Evolutionary conservation across 208 protist species (phyloP), one percentile per base, ranked within the genome.

Genomic region (Trypanosoma platydactyli): DNA sequence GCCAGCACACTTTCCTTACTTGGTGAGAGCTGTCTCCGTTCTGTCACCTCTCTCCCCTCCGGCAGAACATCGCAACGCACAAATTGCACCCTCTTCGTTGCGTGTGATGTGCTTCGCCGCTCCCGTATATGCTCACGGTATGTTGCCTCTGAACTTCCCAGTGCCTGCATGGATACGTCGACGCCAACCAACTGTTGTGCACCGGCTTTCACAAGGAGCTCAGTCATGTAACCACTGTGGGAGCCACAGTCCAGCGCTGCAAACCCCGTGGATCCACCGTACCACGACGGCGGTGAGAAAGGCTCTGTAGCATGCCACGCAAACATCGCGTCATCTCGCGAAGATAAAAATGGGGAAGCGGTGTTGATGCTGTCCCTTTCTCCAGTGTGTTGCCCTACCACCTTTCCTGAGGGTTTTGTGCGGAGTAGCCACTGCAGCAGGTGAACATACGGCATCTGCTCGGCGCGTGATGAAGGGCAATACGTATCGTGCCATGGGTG

Each of bases 371-470:
- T 20, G 25, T 42, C 6, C 13, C 4, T 29, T 45, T 33, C 20
- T 24, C 41, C 20, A 44, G 18, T 30, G 27, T 62, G 27, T 12
- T 40, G 13, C 35, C 25, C n/a, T 11, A 18, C 30, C 20, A 58
- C 46, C 13, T 16, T 16, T 2, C n/a, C 45, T 6, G 30, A 5
- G 7, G 64, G 49, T 40, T 65, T 75, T 52, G 6, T 25, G 16
- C 66, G 70, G 16, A 76, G 38, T 68, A 94, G 75, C 85, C 88
- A 94, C 49, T 86, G 88, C 35, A 94, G 71, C n/a, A 91, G 38
- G 56, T 91, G 84, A 33, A 91, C 88, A 60, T 86, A 90, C 12
- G 88, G 83, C 76, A 84, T 88, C 64, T 94, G 88, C 62, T 76
- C 71, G 9, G 68, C 73, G 12, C 59, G 72, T 6, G 81, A 82